Evolutionary conservation across 371 early-diverging fungal species (phyloP), one percentile per base, ranked within the genome.

Genomic region (Dinochytrium kinnereticum): DNA sequence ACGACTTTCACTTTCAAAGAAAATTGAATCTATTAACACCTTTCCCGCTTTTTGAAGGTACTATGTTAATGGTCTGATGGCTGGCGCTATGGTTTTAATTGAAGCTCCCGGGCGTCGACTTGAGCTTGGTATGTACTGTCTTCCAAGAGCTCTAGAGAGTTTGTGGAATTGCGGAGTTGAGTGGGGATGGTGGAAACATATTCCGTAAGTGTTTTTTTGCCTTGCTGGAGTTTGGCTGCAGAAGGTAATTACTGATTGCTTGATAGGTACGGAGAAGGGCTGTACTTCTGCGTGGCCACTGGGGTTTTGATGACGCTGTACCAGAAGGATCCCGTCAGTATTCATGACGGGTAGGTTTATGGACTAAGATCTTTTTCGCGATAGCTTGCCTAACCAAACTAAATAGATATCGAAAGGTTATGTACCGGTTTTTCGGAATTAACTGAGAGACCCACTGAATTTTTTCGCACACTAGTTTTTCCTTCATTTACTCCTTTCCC

Each of bases 351-450:
- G 57, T 80, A 51, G 53, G 71, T 33, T 24, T 33, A 15, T 19
- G 10, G 1, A 61, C 55, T 53, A 30, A 64, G 10, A n/a, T 26
- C 10, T 55, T 57, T 44, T 30, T 31, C 40, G 3, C 0, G 30
- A 44, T 34, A 19, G 57, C 21, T n/a, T n/a, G 51, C 1, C 7
- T 55, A 40, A 30, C 31, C 33, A 33, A 17, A 30, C 39, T 15
- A 51, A 40, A 1, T 59, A 78, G 77, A 34, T 94, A 93, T 69
- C 88, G 91, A 28, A 90, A 88, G 40, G 87, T 92, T 15, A 85
- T 95, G 89, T 89, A 89, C n/a, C 87, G 95, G 13, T 87, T 93
- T 74, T 93, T 95, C 79, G 94, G 94, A n/a, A 84, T 88, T 40
- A 95, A 93, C 75, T 94, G 85, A 84, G 44, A 19, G 55, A 24